Percentiles rank a stretch among this genome's conserved stretches.
Conservation (phyloP, 2,329 filamentous ascomycete species). For the Neocatenulostroma microsporum region DNA sequence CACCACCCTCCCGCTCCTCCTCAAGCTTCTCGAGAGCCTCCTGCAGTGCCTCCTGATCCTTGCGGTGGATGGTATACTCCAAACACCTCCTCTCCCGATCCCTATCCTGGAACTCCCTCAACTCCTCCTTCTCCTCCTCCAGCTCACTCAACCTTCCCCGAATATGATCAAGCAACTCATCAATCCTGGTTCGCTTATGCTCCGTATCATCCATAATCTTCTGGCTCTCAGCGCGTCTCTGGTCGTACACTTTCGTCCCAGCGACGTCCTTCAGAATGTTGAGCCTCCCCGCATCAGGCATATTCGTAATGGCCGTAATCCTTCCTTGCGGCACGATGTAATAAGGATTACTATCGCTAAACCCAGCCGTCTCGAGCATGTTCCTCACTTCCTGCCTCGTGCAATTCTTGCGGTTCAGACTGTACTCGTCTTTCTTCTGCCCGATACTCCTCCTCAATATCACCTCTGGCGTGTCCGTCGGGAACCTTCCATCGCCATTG, state of each 20-base stretch:
- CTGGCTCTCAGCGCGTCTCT: slow-evolving; percentile 77
- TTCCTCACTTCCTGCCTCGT: slow-evolving; percentile 94
- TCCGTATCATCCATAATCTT: slow-evolving; percentile 98
- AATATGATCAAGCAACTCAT: slow-evolving; percentile 85
- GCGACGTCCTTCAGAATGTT: slow-evolving; percentile 95
- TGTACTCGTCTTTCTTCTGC: slow-evolving; percentile 97
- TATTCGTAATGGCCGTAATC: slow-evolving; percentile 92
- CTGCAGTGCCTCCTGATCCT: slow-evolving; percentile 73
- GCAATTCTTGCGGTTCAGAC: slow-evolving; percentile 90
- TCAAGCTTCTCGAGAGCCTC: slow-evolving; percentile 76
- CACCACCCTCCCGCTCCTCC: slow-evolving; percentile 68
- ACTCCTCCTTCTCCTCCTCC: slow-evolving; percentile 94
- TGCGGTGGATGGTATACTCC: slow-evolving; percentile 89
- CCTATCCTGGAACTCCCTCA: slow-evolving; percentile 88
- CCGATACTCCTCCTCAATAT: slow-evolving; percentile 90
- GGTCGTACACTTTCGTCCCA: slow-evolving; percentile 94
- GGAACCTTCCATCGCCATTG: slow-evolving; percentile 92
- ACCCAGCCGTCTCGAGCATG: slow-evolving; percentile 88
- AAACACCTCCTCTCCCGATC: slow-evolving; percentile 85
- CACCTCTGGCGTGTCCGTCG: slow-evolving; percentile 83
- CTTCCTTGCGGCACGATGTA: slow-evolving; percentile 98
- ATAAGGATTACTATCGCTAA: slow-evolving; percentile 95
- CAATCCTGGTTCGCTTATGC: slow-evolving; percentile 89
- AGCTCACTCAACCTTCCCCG: slow-evolving; percentile 81
- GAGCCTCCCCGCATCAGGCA: slow-evolving; percentile 90